Evolutionary conservation across 768 basidiomycete genomes (phyloP), one percentile per base, ranked within the genome.

Genomic region (Pulveroboletus frians): DNA sequence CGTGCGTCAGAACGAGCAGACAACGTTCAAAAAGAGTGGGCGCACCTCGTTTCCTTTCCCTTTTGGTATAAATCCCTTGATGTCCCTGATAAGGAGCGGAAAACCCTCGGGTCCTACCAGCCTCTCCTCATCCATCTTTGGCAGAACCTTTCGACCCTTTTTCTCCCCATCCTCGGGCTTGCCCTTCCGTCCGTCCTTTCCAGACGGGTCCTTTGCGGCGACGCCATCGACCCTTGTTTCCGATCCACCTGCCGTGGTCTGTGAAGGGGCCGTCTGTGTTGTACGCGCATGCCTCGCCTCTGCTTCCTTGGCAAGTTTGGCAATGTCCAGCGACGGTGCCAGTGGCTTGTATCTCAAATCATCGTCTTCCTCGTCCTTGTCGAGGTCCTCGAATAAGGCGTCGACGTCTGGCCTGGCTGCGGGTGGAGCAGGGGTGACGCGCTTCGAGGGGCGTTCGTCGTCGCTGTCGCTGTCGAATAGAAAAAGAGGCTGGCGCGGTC

Each of bases 41-140:
- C 39, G 34, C 67, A 92, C 95, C 78, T 99, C 96, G 59, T 91
- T 82, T 0, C 94, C 94, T 65, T 96, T 97, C 7, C 93, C 94
- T 57, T 82, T 86, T 15, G 83, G 75, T 56, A 79, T 85, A 69
- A 95, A 89, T 49, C 78, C 71, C 69, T 90, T 91, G 23, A 85
- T 77, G 45, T 84, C 79, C 49, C 84, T 76, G 43, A 92, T 78
- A 38, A 99, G 75, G 41, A 78, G 75, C 2, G 89, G 91, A 58
- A 99, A 86, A 1, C 96, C 94, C 27, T 76, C 73, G 4, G 78
- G 69, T 5, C 84, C 82, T 13, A 93, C 69, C 50, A 99, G 65
- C 49, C 87, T 76, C 36, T 72, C 79, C 62, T 91, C 89, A 64
- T 94, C 88, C 51, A 96, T 66, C 63, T 78, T 82, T 20, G 77